phyloP scores from a whole-genome alignment of 768 basidiomycete genomes.

The Naematelia aurantialba region DNA sequence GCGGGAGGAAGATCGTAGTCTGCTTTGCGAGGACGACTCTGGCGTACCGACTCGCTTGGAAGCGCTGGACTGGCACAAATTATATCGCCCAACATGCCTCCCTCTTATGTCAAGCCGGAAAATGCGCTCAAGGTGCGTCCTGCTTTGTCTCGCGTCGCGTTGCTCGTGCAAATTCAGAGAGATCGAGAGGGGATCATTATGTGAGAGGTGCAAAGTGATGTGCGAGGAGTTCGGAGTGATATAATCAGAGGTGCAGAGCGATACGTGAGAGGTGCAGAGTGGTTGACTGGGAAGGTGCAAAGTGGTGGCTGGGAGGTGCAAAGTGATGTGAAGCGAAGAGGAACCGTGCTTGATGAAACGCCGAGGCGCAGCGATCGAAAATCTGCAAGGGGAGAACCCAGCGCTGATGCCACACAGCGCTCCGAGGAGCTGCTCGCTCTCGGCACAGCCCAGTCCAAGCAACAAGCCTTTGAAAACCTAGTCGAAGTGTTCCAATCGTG shows the following conservation, averaged over 20 bases:
- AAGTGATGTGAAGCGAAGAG: not conserved
- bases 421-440: conserved; percentile 49
- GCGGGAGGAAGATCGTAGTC: not conserved
- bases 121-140: conserved; percentile 51
- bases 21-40: not conserved
- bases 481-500: conserved; percentile 49
- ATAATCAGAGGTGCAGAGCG: not conserved
- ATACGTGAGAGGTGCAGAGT: not conserved
- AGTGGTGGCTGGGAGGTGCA: not conserved
- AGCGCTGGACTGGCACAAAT: not conserved
- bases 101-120: conserved; percentile 49
- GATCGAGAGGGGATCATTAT: no score
- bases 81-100: conserved; percentile 33
- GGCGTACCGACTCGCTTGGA: not conserved
- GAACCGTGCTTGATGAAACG: no score
- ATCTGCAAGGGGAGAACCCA: no score
- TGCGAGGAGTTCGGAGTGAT: no score
- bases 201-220: not conserved
- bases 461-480: conserved; percentile 49
- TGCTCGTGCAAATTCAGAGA: no score
- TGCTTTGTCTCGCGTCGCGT: no score
- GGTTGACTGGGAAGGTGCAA: not conserved
- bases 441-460: conserved; percentile 44
- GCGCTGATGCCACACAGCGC: no score
- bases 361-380: no score